phyloP scores from a whole-genome alignment of 192 early-diverging fungal species.

The Backusella circina region DNA sequence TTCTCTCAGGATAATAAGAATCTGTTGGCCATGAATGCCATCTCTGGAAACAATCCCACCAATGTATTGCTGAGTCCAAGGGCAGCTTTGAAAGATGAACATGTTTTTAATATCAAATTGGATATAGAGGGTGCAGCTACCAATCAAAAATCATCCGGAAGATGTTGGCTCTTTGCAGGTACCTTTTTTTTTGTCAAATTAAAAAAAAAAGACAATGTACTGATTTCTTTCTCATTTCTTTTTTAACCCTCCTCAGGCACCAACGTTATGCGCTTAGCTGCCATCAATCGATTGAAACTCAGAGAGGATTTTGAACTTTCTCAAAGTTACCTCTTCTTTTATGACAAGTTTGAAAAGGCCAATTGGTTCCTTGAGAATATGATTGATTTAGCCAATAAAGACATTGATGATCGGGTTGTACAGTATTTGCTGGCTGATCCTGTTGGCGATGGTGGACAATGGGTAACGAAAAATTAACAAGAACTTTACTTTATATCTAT shows the following conservation, averaged over 20 bases:
- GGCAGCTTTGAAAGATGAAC: conserved; percentile 45
- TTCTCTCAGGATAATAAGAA: conserved; percentile 69
- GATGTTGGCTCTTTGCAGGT: conserved; percentile 84
- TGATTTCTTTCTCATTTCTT: too few relatives aligned
- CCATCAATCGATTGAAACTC: conserved; percentile 60
- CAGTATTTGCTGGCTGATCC: conserved; percentile 67
- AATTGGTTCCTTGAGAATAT: conserved; percentile 82
- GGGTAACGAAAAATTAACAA: conserved; percentile 4
- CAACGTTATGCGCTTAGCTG: conserved; percentile 63
- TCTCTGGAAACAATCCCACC: conserved; percentile 53
- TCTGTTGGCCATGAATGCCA: conserved; percentile 60
- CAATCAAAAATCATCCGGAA: conserved; percentile 71
- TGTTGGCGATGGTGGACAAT: conserved; percentile 72
- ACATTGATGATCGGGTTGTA: conserved; percentile 63
- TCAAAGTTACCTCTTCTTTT: conserved; percentile 64
- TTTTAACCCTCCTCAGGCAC: too few relatives aligned
- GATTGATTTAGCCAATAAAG: conserved; percentile 57
- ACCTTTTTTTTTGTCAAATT: too few relatives aligned
- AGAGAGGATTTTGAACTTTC: conserved; percentile 74
- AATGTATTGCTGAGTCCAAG: conserved; percentile 57
- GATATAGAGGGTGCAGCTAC: conserved; percentile 52
- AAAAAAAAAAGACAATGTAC: too few relatives aligned
- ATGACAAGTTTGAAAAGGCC: conserved; percentile 76
- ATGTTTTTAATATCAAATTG: conserved; percentile 55
- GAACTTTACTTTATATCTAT: too few relatives aligned